phyloP scores from a whole-genome alignment of 2,329 filamentous ascomycete genomes.

The Fusarium transvaalense region DNA sequence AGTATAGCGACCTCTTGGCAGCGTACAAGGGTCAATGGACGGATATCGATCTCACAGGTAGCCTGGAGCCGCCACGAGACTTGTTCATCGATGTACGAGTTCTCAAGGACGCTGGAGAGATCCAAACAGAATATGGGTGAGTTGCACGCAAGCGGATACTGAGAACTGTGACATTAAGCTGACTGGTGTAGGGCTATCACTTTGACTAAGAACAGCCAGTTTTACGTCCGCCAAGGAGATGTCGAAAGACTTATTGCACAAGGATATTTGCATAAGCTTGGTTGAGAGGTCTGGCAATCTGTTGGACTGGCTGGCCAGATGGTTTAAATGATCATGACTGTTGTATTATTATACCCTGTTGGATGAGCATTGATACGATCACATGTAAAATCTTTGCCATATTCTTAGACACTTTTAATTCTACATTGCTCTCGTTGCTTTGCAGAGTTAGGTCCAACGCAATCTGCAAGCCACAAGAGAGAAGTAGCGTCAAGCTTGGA shows the following conservation, averaged over 20 bases:
- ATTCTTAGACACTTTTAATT: background rate
- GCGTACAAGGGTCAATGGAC: conserved; percentile 99
- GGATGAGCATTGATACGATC: conserved; percentile 14
- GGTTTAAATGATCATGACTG: conserved; percentile 6
- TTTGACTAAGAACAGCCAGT: conserved; percentile 97
- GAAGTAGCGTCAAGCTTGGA: background rate
- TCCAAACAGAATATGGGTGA: conserved; percentile 98
- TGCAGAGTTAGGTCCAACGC: background rate
- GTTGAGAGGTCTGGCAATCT: conserved; percentile 63
- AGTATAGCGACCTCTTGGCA: conserved; percentile 92
- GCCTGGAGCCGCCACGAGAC: conserved; percentile 92
- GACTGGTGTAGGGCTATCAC: conserved; percentile 80
- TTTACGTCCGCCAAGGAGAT: conserved; percentile 95
- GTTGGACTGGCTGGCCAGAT: background rate
- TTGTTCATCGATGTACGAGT: conserved; percentile 97
- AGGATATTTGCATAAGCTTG: conserved; percentile 91
- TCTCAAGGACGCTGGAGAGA: conserved; percentile 95
- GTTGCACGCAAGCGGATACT: conserved; percentile 50
- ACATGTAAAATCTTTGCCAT: conserved; percentile 10
- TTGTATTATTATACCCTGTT: conserved; percentile 35
- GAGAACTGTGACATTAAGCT: conserved; percentile 23
- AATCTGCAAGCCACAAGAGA: conserved; percentile 20
- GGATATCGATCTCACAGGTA: conserved; percentile 94
- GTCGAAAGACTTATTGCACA: conserved; percentile 95
- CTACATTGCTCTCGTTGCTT: background rate